Evolutionary conservation across 495 filamentous ascomycete species (phyloP).

Genomic region (Podospora pseudoanserina): DNA sequence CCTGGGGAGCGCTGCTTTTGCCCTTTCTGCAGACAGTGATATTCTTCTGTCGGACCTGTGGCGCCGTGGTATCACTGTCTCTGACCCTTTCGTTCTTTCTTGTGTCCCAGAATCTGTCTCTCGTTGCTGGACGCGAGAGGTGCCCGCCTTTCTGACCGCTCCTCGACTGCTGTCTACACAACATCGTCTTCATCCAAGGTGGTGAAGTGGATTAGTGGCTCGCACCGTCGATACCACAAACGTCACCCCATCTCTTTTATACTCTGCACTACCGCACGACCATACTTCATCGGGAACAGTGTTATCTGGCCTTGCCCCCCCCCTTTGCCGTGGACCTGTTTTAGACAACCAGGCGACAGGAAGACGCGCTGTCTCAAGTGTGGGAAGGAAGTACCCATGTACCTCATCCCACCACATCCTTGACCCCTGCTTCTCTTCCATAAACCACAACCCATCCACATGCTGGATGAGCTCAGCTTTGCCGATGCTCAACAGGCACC

Average conservation of each 20-base stretch:
- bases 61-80: not conserved
- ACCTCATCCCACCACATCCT: not conserved
- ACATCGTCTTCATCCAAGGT: not conserved
- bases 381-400: not conserved
- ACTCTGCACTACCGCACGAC: not conserved
- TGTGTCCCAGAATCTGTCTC: not conserved
- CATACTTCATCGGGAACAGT: not conserved
- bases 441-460: not conserved
- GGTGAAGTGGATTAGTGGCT: not conserved
- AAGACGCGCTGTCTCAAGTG: not conserved
- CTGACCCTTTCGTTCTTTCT: not conserved
- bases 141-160: not conserved
- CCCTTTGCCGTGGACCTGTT: too few relatives aligned
- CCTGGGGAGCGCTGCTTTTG: not conserved
- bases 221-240: not conserved
- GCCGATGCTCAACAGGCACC: conserved; percentile 19
- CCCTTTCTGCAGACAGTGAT: not conserved
- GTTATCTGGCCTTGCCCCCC: too few relatives aligned
- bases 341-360: too few relatives aligned
- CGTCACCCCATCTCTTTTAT: not conserved
- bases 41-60: not conserved
- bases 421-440: not conserved
- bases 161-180: not conserved
- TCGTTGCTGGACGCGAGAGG: not conserved
- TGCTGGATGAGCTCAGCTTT: conserved; percentile 23